Evolutionary conservation across 1,139 yeast species (phyloP).

Genomic region (Diutina catenulata): DNA sequence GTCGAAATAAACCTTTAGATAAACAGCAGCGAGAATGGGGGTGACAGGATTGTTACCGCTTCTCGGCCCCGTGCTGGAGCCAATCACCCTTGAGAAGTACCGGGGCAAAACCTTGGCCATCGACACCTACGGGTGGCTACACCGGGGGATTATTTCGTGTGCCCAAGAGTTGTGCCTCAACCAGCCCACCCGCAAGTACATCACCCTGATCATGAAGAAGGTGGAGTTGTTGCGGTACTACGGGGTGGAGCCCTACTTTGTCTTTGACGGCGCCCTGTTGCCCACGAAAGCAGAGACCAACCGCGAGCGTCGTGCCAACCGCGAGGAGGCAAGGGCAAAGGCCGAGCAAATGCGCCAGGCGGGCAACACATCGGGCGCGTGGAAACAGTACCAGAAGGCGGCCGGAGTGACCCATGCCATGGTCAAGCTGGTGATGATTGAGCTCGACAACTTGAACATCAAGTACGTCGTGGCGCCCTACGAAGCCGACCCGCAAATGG

Average conservation of each 20-base stretch:
- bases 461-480: slow-evolving; percentile 90
- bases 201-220: slow-evolving; percentile 48
- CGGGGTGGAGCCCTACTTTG: slow-evolving; percentile 75
- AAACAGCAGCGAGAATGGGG: too few species aligned
- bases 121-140: slow-evolving; percentile 96
- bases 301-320: slow-evolving; percentile 39
- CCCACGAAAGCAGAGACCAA: slow-evolving; percentile 77
- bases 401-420: slow-evolving; percentile 84
- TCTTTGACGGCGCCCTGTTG: slow-evolving; percentile 85
- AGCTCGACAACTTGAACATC: slow-evolving; percentile 46
- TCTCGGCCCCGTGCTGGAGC: slow-evolving; percentile 60
- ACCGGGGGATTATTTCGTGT: slow-evolving; percentile 73
- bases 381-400: slow-evolving; percentile 62
- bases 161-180: slow-evolving; percentile 73
- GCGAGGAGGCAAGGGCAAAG: slow-evolving; percentile 45
- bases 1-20: too few species aligned
- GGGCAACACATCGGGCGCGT: slow-evolving; percentile 51
- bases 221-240: slow-evolving; percentile 55
- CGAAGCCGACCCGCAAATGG: slow-evolving; percentile 98
- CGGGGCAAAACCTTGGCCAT: slow-evolving; percentile 76
- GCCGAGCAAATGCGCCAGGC: slow-evolving; percentile 38
- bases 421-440: slow-evolving; percentile 79
- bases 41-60: slow-evolving; percentile 68
- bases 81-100: slow-evolving; percentile 45
- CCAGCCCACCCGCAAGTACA: slow-evolving; percentile 55